A percentile compares a stretch with the other conserved stretches of the same genome.
phyloP scores from a whole-genome alignment of 1,284 basidiomycete species.

The Boletus sp. region DNA sequence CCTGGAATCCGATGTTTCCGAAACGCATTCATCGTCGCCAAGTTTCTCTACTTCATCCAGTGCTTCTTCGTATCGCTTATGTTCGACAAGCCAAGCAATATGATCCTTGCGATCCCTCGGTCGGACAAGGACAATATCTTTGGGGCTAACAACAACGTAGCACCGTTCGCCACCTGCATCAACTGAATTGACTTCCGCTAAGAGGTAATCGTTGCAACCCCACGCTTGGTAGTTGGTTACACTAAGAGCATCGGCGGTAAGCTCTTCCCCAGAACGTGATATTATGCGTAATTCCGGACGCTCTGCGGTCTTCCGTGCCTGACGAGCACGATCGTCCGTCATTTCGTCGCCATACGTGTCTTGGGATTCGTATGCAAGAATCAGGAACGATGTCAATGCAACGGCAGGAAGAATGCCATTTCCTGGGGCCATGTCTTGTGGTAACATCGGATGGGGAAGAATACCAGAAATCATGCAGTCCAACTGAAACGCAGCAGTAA shows the following conservation, averaged over 20 bases:
- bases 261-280: constrained; percentile 86
- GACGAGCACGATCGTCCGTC: constrained; percentile 69
- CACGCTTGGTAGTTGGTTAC: constrained; percentile 82
- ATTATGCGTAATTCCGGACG: constrained; percentile 94
- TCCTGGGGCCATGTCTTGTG: constrained; percentile 24
- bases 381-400: constrained; percentile 72
- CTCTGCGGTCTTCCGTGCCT: constrained; percentile 81
- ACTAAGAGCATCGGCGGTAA: constrained; percentile 84
- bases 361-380: constrained; percentile 81
- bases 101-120: constrained; percentile 91
- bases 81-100: constrained; percentile 91
- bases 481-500: constrained; percentile 90
- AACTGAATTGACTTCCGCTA: constrained; percentile 53
- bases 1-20: constrained; percentile 33
- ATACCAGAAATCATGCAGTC: constrained; percentile 97
- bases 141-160: constrained; percentile 86
- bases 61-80: constrained; percentile 87
- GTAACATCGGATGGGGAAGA: constrained; percentile 68
- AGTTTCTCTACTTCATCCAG: constrained; percentile 81
- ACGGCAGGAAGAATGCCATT: constrained; percentile 31
- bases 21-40: constrained; percentile 29
- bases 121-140: constrained; percentile 84
- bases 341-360: constrained; percentile 71
- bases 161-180: constrained; percentile 42
- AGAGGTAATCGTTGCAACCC: constrained; percentile 91